phyloP scores from a whole-genome alignment of 257 asterid species.

The Nyctanthes arbortristis region DNA sequence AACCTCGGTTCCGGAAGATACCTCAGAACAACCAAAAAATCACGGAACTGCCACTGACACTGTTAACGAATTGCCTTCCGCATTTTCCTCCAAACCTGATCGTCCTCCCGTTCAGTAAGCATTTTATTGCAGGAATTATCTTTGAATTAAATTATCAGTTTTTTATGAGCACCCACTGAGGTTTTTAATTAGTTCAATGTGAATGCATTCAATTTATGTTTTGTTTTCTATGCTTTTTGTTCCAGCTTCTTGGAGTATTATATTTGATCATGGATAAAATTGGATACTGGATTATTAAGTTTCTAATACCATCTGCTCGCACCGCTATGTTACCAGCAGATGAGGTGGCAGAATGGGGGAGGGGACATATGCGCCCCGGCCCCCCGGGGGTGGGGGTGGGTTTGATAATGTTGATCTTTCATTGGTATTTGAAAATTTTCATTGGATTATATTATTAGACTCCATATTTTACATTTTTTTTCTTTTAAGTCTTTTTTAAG shows the following conservation, averaged over 20 bases:
- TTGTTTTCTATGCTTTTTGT: neutral
- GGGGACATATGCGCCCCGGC: neutral
- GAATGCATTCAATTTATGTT: neutral
- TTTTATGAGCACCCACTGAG: conserved; percentile 3
- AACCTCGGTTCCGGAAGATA: conserved; percentile 65
- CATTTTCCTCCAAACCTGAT: conserved; percentile 66
- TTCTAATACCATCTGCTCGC: neutral
- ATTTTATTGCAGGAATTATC: conserved; percentile 12
- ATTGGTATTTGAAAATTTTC: neutral
- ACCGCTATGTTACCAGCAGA: neutral
- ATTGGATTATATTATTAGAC: no score
- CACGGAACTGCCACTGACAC: conserved; percentile 28
- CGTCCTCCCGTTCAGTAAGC: conserved; percentile 74
- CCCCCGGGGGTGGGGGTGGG: neutral
- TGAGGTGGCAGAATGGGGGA: neutral
- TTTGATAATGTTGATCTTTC: neutral
- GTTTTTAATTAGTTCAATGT: neutral
- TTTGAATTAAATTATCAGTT: neutral
- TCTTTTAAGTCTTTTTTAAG: no score
- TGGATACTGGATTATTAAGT: no score
- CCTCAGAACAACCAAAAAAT: conserved; percentile 37
- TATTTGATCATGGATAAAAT: neutral
- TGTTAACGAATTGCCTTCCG: conserved; percentile 43
- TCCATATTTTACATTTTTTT: no score
- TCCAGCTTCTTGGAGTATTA: neutral